These are phyloP conservation scores for Hygrophorus pudorinus DNA, from an alignment of 768 basidiomycete genomes.

Conservation along the genomic window DNA sequence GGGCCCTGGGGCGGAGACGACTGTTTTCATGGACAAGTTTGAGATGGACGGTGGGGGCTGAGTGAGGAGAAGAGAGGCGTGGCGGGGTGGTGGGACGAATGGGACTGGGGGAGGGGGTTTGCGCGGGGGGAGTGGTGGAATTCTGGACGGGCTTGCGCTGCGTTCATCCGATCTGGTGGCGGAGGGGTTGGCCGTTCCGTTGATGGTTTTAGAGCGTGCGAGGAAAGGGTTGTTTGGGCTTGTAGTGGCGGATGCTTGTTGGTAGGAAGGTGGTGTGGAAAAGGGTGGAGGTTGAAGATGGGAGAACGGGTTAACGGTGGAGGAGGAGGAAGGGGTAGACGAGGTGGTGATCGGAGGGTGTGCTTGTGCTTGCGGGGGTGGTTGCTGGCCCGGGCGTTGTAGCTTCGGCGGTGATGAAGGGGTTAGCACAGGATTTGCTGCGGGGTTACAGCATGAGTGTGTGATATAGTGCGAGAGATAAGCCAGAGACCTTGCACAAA, in stretches of 20 bases:
- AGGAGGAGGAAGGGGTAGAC: slow-evolving; percentile 7
- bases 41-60: slow-evolving; percentile 8
- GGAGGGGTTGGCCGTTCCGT: slow-evolving; percentile 6
- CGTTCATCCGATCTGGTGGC: background rate
- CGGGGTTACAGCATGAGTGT: no score
- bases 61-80: slow-evolving; percentile 17
- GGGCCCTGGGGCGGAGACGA: slow-evolving; percentile 8
- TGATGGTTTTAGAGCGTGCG: slow-evolving; percentile 27
- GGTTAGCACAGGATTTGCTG: no score
- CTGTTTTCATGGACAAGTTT: slow-evolving; percentile 12
- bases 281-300: slow-evolving; percentile 4
- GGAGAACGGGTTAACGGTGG: slow-evolving; percentile 15
- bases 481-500: slow-evolving; percentile 61
- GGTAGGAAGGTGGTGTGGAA: slow-evolving; percentile 14
- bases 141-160: background rate
- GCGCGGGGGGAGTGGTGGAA: slow-evolving; percentile 40
- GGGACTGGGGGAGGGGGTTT: slow-evolving; percentile 27
- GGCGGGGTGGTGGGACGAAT: slow-evolving; percentile 28
- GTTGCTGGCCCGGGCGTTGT: no score
- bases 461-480: background rate
- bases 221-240: slow-evolving; percentile 12
- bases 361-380: no score
- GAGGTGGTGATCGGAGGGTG: background rate
- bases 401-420: no score
- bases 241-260: slow-evolving; percentile 1